These are phyloP conservation scores for Rubus parviflorus DNA, from an alignment of 306 rosid species.

Conservation along the genomic window DNA sequence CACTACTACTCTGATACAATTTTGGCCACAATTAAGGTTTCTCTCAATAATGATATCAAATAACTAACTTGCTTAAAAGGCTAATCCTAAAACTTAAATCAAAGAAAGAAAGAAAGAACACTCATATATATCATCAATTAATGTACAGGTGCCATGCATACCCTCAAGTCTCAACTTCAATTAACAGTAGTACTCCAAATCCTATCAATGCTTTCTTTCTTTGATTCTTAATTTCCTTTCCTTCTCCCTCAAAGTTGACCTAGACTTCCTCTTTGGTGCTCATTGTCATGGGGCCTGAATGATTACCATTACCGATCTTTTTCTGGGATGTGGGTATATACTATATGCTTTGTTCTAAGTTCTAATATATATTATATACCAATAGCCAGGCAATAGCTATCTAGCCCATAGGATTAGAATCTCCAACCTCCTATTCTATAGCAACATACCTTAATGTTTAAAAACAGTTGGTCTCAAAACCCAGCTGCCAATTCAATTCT, in stretches of 20 bases:
- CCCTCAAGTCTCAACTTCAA: not conserved
- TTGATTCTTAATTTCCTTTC: not conserved
- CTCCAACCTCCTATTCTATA: not conserved
- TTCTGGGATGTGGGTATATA: not conserved
- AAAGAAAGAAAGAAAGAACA: not conserved
- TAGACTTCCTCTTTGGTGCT: conserved; percentile 14
- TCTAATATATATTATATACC: not conserved
- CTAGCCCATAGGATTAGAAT: conserved; percentile 1
- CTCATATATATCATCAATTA: not conserved
- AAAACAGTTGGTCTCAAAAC: not conserved
- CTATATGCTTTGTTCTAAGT: not conserved
- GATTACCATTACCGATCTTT: conserved; percentile 20
- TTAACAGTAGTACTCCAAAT: conserved; percentile 2
- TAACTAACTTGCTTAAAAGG: conserved; percentile 24
- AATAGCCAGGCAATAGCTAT: not conserved
- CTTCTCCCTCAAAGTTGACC: conserved; percentile 20
- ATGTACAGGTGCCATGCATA: not conserved
- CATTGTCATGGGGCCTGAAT: conserved; percentile 32
- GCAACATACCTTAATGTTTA: not conserved
- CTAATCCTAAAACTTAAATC: conserved; percentile 6
- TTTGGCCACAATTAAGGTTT: conserved; percentile 27
- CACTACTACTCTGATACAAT: conserved; percentile 19
- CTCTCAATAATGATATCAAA: conserved; percentile 23
- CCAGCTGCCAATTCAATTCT: not conserved
- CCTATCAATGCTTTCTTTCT: not conserved